Evolutionary conservation across 73 alveolate genomes (phyloP).

Genomic region (Tetrahymena malaccensis): DNA sequence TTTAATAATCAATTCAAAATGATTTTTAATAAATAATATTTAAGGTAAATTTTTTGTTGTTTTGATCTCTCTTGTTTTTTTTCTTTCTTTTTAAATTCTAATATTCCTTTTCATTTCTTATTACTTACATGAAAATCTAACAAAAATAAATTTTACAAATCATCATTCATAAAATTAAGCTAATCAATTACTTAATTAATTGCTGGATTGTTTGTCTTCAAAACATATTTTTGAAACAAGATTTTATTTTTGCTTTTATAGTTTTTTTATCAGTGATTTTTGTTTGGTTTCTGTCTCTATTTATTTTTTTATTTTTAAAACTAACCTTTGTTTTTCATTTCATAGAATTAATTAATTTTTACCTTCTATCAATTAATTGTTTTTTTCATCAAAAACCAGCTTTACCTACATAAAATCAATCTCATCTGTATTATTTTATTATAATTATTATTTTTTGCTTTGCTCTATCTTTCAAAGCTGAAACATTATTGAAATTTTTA

Average conservation of each 20-base stretch:
- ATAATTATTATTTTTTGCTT: neutral
- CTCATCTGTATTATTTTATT: neutral
- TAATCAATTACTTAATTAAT: neutral
- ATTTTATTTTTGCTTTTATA: neutral
- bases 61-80: neutral
- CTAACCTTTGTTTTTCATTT: neutral
- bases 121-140: neutral
- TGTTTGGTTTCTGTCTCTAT: neutral
- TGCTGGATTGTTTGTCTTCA: neutral
- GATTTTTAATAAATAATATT: neutral
- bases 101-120: neutral
- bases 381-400: neutral
- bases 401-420: neutral
- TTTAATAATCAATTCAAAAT: neutral
- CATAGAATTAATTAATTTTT: neutral
- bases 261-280: neutral
- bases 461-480: neutral
- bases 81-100: neutral
- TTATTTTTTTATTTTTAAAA: neutral
- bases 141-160: neutral
- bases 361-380: neutral
- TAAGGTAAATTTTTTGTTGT: neutral
- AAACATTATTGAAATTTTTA: neutral
- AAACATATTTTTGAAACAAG: neutral
- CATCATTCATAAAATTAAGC: neutral